Base-by-base conservation (phyloP, 768 basidiomycete species). In the Hygrocybe coccinea region DNA sequence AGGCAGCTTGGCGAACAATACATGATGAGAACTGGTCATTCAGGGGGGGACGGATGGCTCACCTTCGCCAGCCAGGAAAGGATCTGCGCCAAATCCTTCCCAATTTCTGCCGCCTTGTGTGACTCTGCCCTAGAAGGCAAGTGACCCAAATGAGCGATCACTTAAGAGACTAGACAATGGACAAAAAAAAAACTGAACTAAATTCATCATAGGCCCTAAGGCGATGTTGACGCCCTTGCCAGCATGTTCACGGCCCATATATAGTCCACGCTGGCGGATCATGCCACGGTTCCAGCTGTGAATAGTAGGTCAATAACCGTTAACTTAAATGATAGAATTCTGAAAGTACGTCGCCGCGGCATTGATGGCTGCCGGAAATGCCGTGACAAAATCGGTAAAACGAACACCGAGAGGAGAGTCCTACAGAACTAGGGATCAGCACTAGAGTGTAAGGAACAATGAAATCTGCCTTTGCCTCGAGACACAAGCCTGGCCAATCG, bases 71-170 rank as follows among this genome's bases (percentile, higher is more conserved):
- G 81, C 63, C 14, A 95, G 74, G 72, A 83, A 95, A 0, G 94
- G 94, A 67, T 97, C 94, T 9, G 81, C 91, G 29, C 93, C 92
- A 56, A 93, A 94, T n/a, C 91, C 91, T 76, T 95, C 94, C 90
- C 91, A 95, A 69, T 94, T 92, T 25, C 94, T 77, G 15, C 94
- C 94, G 6, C 87, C 91, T 59, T 81, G 76, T 2, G 88, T 84
- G 17, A 86, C 70, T 45, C 58, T 14, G 17, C 52, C 50, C 50
- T 53, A 29, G 15, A 25, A 15, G 5, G n/a, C n/a, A n/a, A n/a
- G 43, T 25, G 19, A 43, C 29, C 5, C 17, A 33, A 53, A 33
- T 14, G 22, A 29, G 33, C 7, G 7, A 44, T 44, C 25, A 25
- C 37, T n/a, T 9, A 44, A 43, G 5, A 22, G 17, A 33, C 8